Conservation (phyloP, 78 protist genomes). For the Fonticula alba region DNA sequence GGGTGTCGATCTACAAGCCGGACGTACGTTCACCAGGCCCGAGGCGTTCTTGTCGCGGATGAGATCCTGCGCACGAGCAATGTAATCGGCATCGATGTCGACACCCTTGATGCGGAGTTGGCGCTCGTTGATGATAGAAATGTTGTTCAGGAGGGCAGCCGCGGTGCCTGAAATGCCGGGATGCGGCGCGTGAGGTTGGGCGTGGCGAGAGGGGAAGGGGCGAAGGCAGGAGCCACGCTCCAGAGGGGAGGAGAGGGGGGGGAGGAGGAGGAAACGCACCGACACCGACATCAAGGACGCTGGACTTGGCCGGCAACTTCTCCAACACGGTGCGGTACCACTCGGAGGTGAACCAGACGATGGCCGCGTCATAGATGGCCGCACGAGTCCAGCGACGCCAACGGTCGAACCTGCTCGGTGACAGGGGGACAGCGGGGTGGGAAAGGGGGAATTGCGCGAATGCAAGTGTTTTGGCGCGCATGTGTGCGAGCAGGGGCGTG, state of each 20-base stretch:
- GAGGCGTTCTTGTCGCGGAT: too few relatives aligned
- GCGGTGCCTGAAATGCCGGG: conserved; percentile 10
- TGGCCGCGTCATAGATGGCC: not conserved
- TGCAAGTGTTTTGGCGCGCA: not conserved
- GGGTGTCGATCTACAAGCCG: not conserved
- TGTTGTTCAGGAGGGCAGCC: not conserved
- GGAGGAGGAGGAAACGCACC: not conserved
- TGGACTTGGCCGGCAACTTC: not conserved
- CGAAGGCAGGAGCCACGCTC: too few relatives aligned
- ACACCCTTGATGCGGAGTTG: not conserved
- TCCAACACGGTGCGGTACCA: not conserved
- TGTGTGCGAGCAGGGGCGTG: too few relatives aligned
- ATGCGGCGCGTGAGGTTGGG: too few relatives aligned
- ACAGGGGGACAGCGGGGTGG: too few relatives aligned
- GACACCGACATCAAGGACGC: conserved; percentile 14
- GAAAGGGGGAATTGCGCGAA: too few relatives aligned
- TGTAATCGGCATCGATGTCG: conserved; percentile 7
- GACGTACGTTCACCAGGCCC: too few relatives aligned
- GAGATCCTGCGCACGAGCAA: not conserved
- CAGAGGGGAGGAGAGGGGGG: too few relatives aligned
- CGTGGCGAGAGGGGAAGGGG: too few relatives aligned
- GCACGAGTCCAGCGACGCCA: not conserved
- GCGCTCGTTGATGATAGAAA: not conserved
- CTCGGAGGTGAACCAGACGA: not conserved
- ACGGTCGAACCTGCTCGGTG: not conserved